Evolutionary conservation across 2,329 filamentous ascomycete genomes (phyloP), one percentile per base, ranked within the genome.

Genomic region (Neocatenulostroma microsporum): DNA sequence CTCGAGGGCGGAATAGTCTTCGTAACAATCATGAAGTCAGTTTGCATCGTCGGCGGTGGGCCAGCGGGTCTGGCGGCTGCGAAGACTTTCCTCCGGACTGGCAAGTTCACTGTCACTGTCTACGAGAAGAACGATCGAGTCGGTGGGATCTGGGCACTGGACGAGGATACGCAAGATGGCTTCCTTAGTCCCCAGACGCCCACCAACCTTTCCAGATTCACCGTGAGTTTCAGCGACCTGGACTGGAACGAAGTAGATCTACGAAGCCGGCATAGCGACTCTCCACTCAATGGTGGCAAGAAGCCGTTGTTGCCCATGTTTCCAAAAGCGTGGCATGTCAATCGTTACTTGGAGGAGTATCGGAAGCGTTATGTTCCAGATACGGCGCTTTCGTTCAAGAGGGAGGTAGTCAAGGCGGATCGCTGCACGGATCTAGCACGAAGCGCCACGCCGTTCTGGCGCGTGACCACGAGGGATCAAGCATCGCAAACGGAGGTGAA

Each of bases 161-260:
- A 53, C 12, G 50, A 54, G 27, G 15, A 39, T 6, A 45, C 48
- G 5, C 28, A 37, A 12, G 37, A 37, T 23, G 76, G 82, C 44
- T 81, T 80, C 7, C 70, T 82, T 35, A 82, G 83, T 69, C 60
- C 63, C 5, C 46, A 62, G 4, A 69, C 67, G 50, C 67, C 74
- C 12, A 75, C 75, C 3, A 93, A 93, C 56, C 76, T 88, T 51
- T 87, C 82, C 62, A 74, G 73, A 30, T 84, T 86, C 58, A 85
- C 83, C 0, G 77, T 91, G 45, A 55, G 56, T 5, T 68, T 69
- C 45, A 58, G 63, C 2, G 85, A 89, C 54, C 58, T 85, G 23
- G 73, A 82, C 5, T 93, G 84, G 84, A 67, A 72, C 3, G 62
- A 61, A 4, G 63, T 68, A 0, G 46, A 66, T 35, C 39, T 61